phyloP scores from a whole-genome alignment of 768 basidiomycete genomes.

The Fomitopsis serialis region DNA sequence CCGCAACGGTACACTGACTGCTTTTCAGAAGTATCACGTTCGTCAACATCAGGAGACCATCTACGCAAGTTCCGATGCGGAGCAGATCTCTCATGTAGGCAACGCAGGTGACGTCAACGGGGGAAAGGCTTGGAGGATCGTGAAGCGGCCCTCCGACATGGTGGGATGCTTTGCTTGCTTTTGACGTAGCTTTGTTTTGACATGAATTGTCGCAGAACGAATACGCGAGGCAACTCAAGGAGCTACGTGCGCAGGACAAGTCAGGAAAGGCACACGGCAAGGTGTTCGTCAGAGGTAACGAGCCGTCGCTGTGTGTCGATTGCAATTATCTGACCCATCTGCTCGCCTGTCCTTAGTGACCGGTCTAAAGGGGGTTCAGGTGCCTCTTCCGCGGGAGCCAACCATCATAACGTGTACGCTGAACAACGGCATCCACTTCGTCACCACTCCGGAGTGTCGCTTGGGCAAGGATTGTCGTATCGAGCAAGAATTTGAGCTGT shows the following conservation, averaged over 20 bases:
- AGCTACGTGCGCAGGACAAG: conserved; percentile 72
- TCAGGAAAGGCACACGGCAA: conserved; percentile 83
- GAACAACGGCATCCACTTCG: conserved; percentile 96
- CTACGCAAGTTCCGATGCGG: conserved; percentile 65
- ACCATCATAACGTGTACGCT: conserved; percentile 81
- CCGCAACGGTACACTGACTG: background rate
- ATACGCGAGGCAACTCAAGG: conserved; percentile 85
- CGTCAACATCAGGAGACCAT: conserved; percentile 73
- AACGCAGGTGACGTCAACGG: conserved; percentile 78
- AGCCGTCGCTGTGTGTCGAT: too few relatives aligned
- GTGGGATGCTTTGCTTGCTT: conserved; percentile 31
- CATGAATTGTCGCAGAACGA: conserved; percentile 59
- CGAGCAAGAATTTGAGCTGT: conserved; percentile 91
- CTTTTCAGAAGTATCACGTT: conserved; percentile 69
- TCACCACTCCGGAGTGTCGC: conserved; percentile 79
- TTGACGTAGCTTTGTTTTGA: background rate
- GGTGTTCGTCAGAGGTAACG: conserved; percentile 89
- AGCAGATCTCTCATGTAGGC: conserved; percentile 65
- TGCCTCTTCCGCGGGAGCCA: conserved; percentile 74
- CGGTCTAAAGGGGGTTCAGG: conserved; percentile 62
- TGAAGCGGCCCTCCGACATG: conserved; percentile 92
- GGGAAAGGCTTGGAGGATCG: conserved; percentile 82
- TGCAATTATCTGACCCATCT: conserved; percentile 13
- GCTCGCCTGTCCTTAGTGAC: conserved; percentile 50
- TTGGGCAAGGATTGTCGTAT: conserved; percentile 56